Percentiles rank a stretch among this genome's conserved stretches.
These are phyloP conservation scores for Erodium moschatum DNA, from an alignment of 441 rosid genomes.

Conservation along the genomic window DNA sequence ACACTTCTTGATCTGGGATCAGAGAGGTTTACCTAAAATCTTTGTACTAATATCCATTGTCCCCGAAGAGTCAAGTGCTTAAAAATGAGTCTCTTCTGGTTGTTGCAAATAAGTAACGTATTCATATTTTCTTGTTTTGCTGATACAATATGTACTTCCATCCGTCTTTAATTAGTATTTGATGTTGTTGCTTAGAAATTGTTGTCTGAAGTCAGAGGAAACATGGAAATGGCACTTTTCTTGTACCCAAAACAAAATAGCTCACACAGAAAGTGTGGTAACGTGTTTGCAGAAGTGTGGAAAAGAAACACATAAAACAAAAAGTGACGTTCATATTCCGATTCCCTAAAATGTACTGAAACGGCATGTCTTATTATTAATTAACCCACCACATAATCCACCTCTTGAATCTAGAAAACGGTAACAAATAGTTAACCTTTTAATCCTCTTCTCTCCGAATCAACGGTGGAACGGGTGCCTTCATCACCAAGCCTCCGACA, in stretches of 20 bases:
- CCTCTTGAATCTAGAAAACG: not conserved
- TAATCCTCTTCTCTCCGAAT: not conserved
- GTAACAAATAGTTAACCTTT: not conserved
- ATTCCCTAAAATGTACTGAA: not conserved
- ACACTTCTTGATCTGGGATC: slow-evolving; percentile 66
- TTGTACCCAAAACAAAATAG: no score
- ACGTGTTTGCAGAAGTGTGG: not conserved
- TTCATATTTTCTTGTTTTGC: not conserved
- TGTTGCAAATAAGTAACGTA: not conserved
- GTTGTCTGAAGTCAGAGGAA: no score
- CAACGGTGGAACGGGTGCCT: not conserved
- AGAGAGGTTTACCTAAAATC: slow-evolving; percentile 31
- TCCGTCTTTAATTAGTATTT: no score
- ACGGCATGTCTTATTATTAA: no score
- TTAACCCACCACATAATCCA: not conserved
- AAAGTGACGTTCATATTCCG: not conserved
- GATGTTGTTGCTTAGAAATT: no score
- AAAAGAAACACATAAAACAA: not conserved
- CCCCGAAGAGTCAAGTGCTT: not conserved
- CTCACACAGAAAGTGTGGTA: no score
- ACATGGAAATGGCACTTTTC: no score
- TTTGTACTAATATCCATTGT: not conserved
- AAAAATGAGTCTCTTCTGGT: not conserved
- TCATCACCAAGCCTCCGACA: not conserved
- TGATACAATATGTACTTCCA: no score